phyloP scores from a whole-genome alignment of 31 red algal species.

The Odonthalia washingtoniensis region DNA sequence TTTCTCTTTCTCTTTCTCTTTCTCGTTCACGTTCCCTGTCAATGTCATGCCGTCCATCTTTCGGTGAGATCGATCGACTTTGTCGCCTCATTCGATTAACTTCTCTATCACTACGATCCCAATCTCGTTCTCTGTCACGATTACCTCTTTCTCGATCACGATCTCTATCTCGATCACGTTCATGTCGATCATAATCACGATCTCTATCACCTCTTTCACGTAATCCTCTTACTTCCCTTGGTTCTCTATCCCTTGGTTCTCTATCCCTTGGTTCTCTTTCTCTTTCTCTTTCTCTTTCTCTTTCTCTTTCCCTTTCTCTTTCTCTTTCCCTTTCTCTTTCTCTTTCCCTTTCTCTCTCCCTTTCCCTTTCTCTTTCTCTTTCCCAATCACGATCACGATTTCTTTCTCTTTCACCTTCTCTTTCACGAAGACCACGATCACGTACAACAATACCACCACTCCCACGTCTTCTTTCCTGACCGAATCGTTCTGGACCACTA shows the following conservation, averaged over 20 bases:
- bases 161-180: slow-evolving; percentile 7
- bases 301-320: too few species aligned
- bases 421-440: not conserved
- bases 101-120: slow-evolving; percentile 41
- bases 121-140: not conserved
- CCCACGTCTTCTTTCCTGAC: too few species aligned
- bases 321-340: too few species aligned
- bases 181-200: not conserved
- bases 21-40: not conserved
- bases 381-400: not conserved
- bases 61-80: not conserved
- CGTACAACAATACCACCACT: not conserved
- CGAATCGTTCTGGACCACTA: too few species aligned
- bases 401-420: not conserved
- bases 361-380: too few species aligned
- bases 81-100: not conserved
- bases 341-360: too few species aligned
- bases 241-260: too few species aligned
- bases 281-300: too few species aligned
- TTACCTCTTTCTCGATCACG: not conserved
- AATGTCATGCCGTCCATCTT: not conserved
- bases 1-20: not conserved
- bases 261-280: too few species aligned
- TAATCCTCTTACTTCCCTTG: too few species aligned
- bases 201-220: not conserved